Evolutionary conservation across 2,329 filamentous ascomycete species (phyloP), one percentile per base, ranked within the genome.

Genomic region (Paraphoma chrysanthemicola): DNA sequence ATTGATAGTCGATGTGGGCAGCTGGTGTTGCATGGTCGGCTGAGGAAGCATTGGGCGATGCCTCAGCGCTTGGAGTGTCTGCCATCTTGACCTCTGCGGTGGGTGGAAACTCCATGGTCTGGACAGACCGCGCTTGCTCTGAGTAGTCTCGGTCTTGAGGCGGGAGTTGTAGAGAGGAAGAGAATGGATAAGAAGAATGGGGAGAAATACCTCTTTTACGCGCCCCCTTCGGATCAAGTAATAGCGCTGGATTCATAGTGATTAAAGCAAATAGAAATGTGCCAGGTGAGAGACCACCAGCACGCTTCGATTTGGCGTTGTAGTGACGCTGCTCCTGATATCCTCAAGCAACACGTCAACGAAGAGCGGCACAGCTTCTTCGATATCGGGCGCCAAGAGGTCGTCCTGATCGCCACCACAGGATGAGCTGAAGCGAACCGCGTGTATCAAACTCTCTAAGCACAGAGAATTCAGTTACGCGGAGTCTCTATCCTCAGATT

Each of bases 181-280:
- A 51, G 43, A 36, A 23, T 12, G 16, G 16, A 12, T 38, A 31
- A 38, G 41, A 48, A 16, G 42, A 59, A 41, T 48, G 30, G 38
- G 51, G 49, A 29, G 44, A 57, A 41, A 53, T 70, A 70, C 67
- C 67, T 69, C 60, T 68, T 55, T 61, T 60, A 47, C 63, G 64
- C 41, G 58, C 57, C 63, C 67, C 54, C 39, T 57, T 56, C 10
- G 66, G 67, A 52, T 68, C 64, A 61, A 68, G 64, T 67, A 70
- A 66, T 52, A 70, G 54, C 52, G 64, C 64, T 17, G 66, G 66
- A 51, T 70, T 65, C 64, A 70, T 67, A 49, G 18, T 60, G 58
- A 51, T 58, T 44, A 57, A 7, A 10, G 44, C 31, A 59, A 59
- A 51, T 30, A 54, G 12, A 39, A 4, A 9, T 46, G 33, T 51